Base-by-base conservation (phyloP, 441 rosid genomes). In the Manihot esculenta region DNA sequence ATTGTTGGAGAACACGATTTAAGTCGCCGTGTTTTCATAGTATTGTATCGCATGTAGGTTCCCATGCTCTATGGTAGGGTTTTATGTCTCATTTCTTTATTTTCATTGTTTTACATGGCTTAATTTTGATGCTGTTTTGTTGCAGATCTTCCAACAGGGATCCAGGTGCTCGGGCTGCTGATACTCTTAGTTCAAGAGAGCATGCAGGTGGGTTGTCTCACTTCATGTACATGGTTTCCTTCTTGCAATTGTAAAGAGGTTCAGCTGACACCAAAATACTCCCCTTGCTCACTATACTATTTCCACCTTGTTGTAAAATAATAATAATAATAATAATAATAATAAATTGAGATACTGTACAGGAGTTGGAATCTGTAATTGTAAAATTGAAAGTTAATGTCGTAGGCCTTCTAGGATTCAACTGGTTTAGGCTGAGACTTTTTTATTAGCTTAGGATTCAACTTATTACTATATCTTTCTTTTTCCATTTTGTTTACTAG, bases 121-220 rank as follows among this genome's bases (percentile, higher is more conserved):
- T 57, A 15, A 41, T 11, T 63, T 56, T 65, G 57, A 64, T 74
- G 47, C 62, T 50, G 53, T 56, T 67, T 56, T 74, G 66, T 74
- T 79, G 75, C 84, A 95, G 99, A 84, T 93, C 99, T 54, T 95
- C 97, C n/a, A 87, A 89, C 80, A 87, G 68, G 84, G 98, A 89
- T 82, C 97, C 95, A 2, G 97, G 97, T 78, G 97, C 96, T 62
- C 75, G 78, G n/a, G 83, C 91, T 79, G 79, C 87, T 47, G 89
- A 91, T 77, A 71, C 87, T 74, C 92, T 91, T 41, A 91, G 87
- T 76, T 77, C 86, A 55, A 86, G 84, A 75, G 94, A 93, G 77
- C 97, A 95, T 76, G 81, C 82, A 79, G 95, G 99, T 94, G 70
- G 79, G 79, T 63, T 64, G 24, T 65, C 69, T 66, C 17, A 27